These are phyloP conservation scores for Lactifluus subvellereus DNA, from an alignment of 768 basidiomycete species.

Conservation along the genomic window DNA sequence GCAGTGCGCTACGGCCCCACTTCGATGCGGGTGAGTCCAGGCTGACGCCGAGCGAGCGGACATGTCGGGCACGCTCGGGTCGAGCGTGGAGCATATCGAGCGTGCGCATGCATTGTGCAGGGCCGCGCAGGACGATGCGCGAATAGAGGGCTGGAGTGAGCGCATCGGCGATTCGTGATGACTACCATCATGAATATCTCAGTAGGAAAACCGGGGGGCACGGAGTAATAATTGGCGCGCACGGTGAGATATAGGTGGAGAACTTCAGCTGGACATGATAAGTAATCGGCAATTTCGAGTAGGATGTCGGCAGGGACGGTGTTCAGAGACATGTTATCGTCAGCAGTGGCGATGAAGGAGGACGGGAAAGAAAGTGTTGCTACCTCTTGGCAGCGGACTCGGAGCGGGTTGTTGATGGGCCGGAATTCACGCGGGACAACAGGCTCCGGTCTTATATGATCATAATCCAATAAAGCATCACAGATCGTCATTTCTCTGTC, in stretches of 20 bases:
- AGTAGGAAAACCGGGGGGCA: not conserved
- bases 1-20: constrained; percentile 30
- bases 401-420: no score
- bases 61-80: constrained; percentile 59
- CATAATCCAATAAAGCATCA: no score
- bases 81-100: constrained; percentile 54
- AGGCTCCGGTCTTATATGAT: no score
- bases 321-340: constrained; percentile 6
- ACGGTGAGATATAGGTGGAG: constrained; percentile 57
- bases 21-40: constrained; percentile 28
- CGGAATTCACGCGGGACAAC: no score
- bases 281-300: constrained; percentile 54
- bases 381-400: no score
- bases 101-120: constrained; percentile 56
- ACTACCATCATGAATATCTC: constrained; percentile 35
- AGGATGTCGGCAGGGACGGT: constrained; percentile 54
- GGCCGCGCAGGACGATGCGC: constrained; percentile 47
- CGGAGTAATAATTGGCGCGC: constrained; percentile 28
- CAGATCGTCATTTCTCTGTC: no score
- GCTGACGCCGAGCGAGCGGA: constrained; percentile 50
- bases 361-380: not conserved
- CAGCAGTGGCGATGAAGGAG: no score
- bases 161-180: constrained; percentile 44
- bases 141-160: constrained; percentile 57
- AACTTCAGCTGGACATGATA: constrained; percentile 49